Conservation (phyloP, 768 basidiomycete species). For the Termitomyces eurrhizus region DNA sequence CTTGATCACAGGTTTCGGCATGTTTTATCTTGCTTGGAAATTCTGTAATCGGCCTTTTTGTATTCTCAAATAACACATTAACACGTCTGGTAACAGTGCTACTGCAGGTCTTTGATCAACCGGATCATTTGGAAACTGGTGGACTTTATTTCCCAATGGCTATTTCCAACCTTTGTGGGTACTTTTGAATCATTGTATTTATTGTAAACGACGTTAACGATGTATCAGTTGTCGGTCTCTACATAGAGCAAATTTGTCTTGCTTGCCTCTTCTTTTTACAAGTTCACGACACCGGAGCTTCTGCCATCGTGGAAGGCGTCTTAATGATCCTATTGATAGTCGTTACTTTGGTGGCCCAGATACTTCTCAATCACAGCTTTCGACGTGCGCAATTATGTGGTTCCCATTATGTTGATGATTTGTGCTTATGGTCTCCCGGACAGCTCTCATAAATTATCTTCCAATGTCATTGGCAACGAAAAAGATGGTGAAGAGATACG, state of each 20-base stretch:
- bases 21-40: conserved; percentile 5
- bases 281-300: conserved; percentile 16
- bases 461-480: conserved; percentile 64
- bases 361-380: background rate
- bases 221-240: conserved; percentile 56
- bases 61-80: background rate
- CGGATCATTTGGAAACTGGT: conserved; percentile 44
- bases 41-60: background rate
- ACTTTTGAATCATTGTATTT: conserved; percentile 9
- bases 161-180: conserved; percentile 45
- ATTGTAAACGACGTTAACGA: conserved; percentile 1
- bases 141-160: conserved; percentile 43
- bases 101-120: conserved; percentile 51
- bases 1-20: background rate
- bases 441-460: conserved; percentile 49
- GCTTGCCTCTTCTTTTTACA: conserved; percentile 68
- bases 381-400: background rate
- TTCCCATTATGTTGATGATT: background rate
- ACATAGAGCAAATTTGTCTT: conserved; percentile 66
- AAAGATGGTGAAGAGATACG: conserved; percentile 43
- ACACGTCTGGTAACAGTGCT: conserved; percentile 29
- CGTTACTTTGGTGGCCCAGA: background rate
- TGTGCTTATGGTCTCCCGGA: background rate
- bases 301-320: background rate
- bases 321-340: conserved; percentile 1